Conservation (phyloP, 257 asterid genomes). For the Solanum acaule region DNA sequence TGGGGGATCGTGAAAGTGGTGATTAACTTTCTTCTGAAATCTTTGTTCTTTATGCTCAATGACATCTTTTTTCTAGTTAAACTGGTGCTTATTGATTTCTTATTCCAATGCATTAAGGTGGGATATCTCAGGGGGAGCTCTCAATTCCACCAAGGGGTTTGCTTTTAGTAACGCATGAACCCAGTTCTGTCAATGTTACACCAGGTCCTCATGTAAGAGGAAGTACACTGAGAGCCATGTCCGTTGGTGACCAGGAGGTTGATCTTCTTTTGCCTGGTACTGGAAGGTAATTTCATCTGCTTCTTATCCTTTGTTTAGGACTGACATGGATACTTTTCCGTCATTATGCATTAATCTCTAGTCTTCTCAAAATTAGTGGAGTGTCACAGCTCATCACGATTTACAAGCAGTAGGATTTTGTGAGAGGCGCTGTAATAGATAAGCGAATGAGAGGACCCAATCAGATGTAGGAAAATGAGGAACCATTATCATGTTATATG, state of each 20-base stretch:
- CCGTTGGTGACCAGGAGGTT: conserved; percentile 41
- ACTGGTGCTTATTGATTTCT: background rate
- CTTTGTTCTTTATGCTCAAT: background rate
- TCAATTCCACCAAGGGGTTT: conserved; percentile 39
- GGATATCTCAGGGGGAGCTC: conserved; percentile 26
- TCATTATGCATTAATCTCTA: background rate
- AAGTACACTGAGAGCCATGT: conserved; percentile 30
- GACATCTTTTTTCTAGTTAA: background rate
- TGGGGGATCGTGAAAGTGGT: background rate
- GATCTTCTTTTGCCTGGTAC: conserved; percentile 49
- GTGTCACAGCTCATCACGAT: background rate
- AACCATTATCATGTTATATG: background rate
- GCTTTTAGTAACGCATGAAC: conserved; percentile 45
- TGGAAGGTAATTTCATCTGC: conserved; percentile 29
- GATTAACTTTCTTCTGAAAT: background rate
- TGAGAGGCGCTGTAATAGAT: background rate
- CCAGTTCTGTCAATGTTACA: conserved; percentile 24
- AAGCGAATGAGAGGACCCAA: background rate
- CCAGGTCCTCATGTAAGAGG: conserved; percentile 51
- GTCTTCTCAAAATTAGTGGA: background rate
- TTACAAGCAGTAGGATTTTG: background rate
- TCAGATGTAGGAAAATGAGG: background rate
- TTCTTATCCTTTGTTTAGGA: background rate
- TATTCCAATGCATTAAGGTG: conserved; percentile 14
- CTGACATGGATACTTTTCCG: background rate